Conservation (phyloP, 2,329 filamentous ascomycete genomes). For the Arachnopeziza araneosa region DNA sequence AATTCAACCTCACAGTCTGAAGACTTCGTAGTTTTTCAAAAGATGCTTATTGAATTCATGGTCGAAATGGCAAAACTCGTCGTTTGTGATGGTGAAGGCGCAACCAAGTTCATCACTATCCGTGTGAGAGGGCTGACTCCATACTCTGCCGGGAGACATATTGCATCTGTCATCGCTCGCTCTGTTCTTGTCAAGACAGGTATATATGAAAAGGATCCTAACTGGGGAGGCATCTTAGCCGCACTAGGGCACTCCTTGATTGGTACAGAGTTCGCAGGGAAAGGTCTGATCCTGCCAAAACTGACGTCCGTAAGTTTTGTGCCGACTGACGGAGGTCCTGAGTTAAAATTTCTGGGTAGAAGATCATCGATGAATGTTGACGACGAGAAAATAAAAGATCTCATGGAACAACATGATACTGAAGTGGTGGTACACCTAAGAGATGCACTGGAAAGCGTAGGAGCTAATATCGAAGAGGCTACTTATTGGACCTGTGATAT, state of each 20-base stretch:
- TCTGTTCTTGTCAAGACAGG: constrained; percentile 2
- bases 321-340: background rate
- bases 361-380: background rate
- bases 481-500: constrained; percentile 82
- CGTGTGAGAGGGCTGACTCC: background rate
- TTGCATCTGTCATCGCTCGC: constrained; percentile 1
- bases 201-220: constrained; percentile 2
- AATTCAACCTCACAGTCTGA: background rate
- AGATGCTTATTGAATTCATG: constrained; percentile 1
- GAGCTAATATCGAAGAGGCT: constrained; percentile 40
- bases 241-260: constrained; percentile 2
- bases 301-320: constrained; percentile 3
- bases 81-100: constrained; percentile 2
- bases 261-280: constrained; percentile 1
- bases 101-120: constrained; percentile 5
- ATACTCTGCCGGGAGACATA: background rate
- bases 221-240: background rate
- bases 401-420: too few species aligned
- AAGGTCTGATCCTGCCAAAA: constrained; percentile 1
- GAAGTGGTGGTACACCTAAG: too few species aligned
- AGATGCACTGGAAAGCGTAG: too few species aligned
- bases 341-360: constrained; percentile 1
- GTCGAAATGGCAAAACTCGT: constrained; percentile 3
- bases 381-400: too few species aligned
- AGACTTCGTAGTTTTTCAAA: constrained; percentile 1